Conservation (phyloP, 805 yeast genomes). For the Candida khao-thaluensis region DNA sequence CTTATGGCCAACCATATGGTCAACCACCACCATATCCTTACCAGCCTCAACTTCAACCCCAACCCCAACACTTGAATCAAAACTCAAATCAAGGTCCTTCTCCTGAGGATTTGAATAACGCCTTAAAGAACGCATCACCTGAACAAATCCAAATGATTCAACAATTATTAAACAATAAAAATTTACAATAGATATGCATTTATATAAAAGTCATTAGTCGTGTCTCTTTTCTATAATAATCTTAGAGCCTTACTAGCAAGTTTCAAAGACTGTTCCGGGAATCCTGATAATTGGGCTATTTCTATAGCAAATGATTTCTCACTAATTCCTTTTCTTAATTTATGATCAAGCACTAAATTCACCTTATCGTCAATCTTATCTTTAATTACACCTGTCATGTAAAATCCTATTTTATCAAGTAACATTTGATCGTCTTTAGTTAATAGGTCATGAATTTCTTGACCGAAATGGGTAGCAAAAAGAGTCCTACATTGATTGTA, state of each 20-base stretch:
- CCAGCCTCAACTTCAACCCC: slow-evolving; percentile 12
- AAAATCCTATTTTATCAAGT: slow-evolving; percentile 27
- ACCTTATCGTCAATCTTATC: slow-evolving; percentile 15
- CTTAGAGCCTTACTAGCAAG: slow-evolving; percentile 39
- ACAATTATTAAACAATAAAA: slow-evolving; percentile 23
- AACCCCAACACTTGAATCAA: slow-evolving; percentile 17
- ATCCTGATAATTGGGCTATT: slow-evolving; percentile 77
- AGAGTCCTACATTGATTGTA: slow-evolving; percentile 65
- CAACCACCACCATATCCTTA: slow-evolving; percentile 7
- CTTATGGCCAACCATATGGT: slow-evolving; percentile 3
- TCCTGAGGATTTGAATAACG: slow-evolving; percentile 8
- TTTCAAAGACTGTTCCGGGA: slow-evolving; percentile 58
- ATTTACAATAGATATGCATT: slow-evolving; percentile 7
- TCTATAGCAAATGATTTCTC: slow-evolving; percentile 71
- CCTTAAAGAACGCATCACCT: slow-evolving; percentile 17
- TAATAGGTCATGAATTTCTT: slow-evolving; percentile 38
- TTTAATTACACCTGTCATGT: slow-evolving; percentile 30
- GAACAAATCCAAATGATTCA: slow-evolving; percentile 28
- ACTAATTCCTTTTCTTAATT: slow-evolving; percentile 65
- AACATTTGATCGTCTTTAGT: slow-evolving; percentile 11
- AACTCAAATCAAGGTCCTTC: slow-evolving; percentile 13
- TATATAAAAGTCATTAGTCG: not conserved
- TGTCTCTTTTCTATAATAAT: not conserved
- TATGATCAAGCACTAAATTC: slow-evolving; percentile 51
- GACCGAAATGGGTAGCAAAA: slow-evolving; percentile 85